These are phyloP conservation scores for Sungouiella thailandica DNA, from an alignment of 805 yeast species.

Conservation along the genomic window DNA sequence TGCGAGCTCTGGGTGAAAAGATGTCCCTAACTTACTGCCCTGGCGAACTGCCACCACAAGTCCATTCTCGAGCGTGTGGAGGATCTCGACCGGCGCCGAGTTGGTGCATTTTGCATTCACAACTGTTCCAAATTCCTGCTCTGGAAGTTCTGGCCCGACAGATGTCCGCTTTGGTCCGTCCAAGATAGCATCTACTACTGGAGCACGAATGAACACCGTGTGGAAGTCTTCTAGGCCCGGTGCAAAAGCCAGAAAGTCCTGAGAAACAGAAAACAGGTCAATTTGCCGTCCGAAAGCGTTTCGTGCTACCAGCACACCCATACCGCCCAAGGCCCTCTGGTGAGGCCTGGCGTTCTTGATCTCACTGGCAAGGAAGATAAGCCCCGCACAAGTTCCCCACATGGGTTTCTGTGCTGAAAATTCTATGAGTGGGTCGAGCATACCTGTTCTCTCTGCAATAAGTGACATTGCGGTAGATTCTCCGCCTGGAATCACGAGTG, in stretches of 20 bases:
- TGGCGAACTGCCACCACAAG: slow-evolving; percentile 71
- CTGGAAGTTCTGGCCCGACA: slow-evolving; percentile 11
- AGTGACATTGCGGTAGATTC: slow-evolving; percentile 68
- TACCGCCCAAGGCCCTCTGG: slow-evolving; percentile 57
- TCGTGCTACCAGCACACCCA: slow-evolving; percentile 59
- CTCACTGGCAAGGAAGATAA: slow-evolving; percentile 57
- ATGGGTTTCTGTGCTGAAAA: slow-evolving; percentile 51
- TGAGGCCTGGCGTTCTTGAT: slow-evolving; percentile 48
- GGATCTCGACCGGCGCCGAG: slow-evolving; percentile 33
- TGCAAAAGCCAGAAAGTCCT: slow-evolving; percentile 44
- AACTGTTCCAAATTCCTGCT: neutral
- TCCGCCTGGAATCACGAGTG: slow-evolving; percentile 68
- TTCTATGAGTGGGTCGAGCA: slow-evolving; percentile 49
- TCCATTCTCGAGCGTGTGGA: slow-evolving; percentile 34
- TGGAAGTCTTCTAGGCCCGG: slow-evolving; percentile 36
- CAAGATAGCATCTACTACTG: slow-evolving; percentile 44
- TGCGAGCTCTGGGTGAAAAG: slow-evolving; percentile 76
- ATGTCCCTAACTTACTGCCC: slow-evolving; percentile 62
- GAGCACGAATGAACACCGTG: slow-evolving; percentile 69
- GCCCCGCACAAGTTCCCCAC: slow-evolving; percentile 89
- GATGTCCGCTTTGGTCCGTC: slow-evolving; percentile 1
- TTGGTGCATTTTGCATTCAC: slow-evolving; percentile 16
- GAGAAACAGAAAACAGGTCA: slow-evolving; percentile 51
- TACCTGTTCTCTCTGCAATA: slow-evolving; percentile 59
- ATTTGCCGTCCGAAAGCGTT: slow-evolving; percentile 79